Evolutionary conservation across 345 rosid species (phyloP), one percentile per base, ranked within the genome.

Genomic region (Eucalyptus marginata): DNA sequence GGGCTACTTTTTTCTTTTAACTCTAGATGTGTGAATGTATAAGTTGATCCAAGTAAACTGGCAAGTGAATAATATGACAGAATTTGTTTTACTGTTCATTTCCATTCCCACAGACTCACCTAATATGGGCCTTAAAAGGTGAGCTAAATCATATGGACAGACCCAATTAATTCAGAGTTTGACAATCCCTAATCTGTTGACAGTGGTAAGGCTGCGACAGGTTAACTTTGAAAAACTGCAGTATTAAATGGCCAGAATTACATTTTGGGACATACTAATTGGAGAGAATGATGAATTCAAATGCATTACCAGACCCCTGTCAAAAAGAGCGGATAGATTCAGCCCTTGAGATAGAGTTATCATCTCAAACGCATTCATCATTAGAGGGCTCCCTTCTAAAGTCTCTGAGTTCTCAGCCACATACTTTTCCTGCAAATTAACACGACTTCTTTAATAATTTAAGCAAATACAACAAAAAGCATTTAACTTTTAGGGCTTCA

Each of bases 361-460:
- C 97, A 98, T 95, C 95, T 98, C 99, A 92, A 98, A 98, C 71
- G 98, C 99, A 91, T 98, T 98, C 99, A 97, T 96, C 84, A 94
- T 91, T 81, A 95, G 86, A 24, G 99, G 99, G 25, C 98, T 94
- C 29, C 90, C 92, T 51, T 92, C 96, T 56, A 90, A 90, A 12
- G 80, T 90, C 88, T 89, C 89, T 88, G 95, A 84, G 87, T 92
- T 93, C 94, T 96, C 97, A 49, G 94, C 91, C 44, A 95, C 97
- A 89, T 91, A 95, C 51, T 92, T 90, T 43, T 96, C 99, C 99
- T 97, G 96, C 88, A 90, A 90, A 66, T 76, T 79, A 68, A 36
- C 83, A n/a, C n/a, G 18, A 36, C 36, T 40, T 52, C 8, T 56
- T 54, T 25, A 44, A 58, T 13, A 44, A 86, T 44, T 66, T 18